phyloP scores from a whole-genome alignment of 78 protist genomes.

The Dictyostelium intermedium region DNA sequence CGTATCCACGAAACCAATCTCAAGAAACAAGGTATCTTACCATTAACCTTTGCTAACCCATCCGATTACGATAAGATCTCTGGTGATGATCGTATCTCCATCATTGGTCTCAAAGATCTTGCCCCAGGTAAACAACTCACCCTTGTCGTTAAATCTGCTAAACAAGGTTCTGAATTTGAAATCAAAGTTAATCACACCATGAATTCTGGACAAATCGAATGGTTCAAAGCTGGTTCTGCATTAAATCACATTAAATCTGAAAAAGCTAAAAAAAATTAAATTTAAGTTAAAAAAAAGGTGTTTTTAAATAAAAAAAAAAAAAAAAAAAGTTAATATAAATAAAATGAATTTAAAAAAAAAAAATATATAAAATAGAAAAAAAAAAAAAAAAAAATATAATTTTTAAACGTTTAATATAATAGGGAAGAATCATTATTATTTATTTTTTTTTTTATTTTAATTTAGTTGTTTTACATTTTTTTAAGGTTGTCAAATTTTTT shows the following conservation, averaged over 20 bases:
- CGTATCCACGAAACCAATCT: constrained; percentile 98
- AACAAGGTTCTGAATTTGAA: constrained; percentile 55
- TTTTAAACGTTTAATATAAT: no score
- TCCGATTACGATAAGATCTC: constrained; percentile 90
- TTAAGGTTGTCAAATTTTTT: no score
- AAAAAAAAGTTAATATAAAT: not conserved
- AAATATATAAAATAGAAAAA: not conserved
- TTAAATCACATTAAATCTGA: constrained; percentile 85
- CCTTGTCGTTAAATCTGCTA: constrained; percentile 64
- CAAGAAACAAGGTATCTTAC: constrained; percentile 97
- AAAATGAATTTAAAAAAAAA: no score
- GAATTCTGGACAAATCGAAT: constrained; percentile 94
- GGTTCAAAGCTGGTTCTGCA: constrained; percentile 97
- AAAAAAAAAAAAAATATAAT: no score
- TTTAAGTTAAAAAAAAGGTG: not conserved
- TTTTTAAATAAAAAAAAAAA: not conserved
- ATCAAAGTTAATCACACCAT: constrained; percentile 92
- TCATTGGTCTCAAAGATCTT: constrained; percentile 79
- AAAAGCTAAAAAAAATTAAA: not conserved
- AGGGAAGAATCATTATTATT: no score
- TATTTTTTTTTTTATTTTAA: no score
- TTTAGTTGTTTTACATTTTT: no score
- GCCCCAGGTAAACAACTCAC: constrained; percentile 90
- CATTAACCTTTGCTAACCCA: constrained; percentile 94
- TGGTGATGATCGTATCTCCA: constrained; percentile 85